Evolutionary conservation across 495 filamentous ascomycete species (phyloP).

Genomic region (Lophiostoma macrostomum): DNA sequence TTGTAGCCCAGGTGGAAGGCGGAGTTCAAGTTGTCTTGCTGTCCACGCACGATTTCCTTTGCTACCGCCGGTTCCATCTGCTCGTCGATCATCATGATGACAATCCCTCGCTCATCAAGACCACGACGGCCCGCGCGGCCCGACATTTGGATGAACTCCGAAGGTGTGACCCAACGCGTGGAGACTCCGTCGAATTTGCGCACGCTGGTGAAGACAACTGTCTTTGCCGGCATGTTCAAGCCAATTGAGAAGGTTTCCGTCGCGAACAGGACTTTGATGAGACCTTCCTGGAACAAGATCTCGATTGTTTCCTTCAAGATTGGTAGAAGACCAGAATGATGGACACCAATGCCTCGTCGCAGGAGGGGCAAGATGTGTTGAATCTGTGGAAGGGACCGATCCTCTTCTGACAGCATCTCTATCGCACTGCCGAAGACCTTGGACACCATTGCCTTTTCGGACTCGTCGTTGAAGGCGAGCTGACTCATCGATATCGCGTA

Average conservation of each 20-base stretch:
- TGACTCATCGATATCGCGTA: conserved; percentile 78
- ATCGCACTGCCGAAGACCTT: conserved; percentile 93
- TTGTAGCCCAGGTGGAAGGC: conserved; percentile 99
- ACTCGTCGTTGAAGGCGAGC: conserved; percentile 95
- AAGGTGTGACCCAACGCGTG: conserved; percentile 82
- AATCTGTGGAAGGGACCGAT: conserved; percentile 83
- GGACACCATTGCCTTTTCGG: conserved; percentile 88
- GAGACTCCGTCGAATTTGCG: conserved; percentile 88
- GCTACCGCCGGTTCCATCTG: conserved; percentile 93
- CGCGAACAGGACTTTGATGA: conserved; percentile 96
- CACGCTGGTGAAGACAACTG: conserved; percentile 95
- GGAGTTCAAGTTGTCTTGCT: conserved; percentile 94
- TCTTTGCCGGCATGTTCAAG: conserved; percentile 98
- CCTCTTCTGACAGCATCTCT: conserved; percentile 84
- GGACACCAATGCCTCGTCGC: conserved; percentile 89
- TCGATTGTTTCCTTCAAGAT: conserved; percentile 99
- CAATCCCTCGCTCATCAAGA: conserved; percentile 95
- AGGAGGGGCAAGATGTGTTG: conserved; percentile 85
- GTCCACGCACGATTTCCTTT: conserved; percentile 89
- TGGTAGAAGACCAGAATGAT: conserved; percentile 92
- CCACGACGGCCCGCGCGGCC: conserved; percentile 93
- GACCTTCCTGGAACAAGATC: conserved; percentile 95
- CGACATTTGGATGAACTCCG: conserved; percentile 98
- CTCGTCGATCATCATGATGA: conserved; percentile 98
- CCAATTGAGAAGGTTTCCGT: conserved; percentile 99